These are phyloP conservation scores for Spatholobus suberectus DNA, from an alignment of 306 rosid genomes.

Conservation along the genomic window DNA sequence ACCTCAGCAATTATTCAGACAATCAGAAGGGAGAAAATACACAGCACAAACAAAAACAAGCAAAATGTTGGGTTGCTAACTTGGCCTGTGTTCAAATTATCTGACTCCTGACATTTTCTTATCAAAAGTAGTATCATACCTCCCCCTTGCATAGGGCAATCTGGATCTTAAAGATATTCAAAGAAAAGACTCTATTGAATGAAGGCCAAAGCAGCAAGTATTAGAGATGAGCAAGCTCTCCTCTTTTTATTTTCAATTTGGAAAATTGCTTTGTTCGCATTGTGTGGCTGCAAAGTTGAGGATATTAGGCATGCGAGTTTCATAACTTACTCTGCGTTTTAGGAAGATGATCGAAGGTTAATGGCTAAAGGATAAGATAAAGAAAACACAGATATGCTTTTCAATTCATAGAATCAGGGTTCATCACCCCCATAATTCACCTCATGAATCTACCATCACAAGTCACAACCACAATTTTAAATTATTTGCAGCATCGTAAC, in stretches of 20 bases:
- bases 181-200: too few species aligned
- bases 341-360: neutral
- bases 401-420: neutral
- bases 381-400: neutral
- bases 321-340: neutral
- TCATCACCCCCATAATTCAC: neutral
- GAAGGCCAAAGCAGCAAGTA: neutral
- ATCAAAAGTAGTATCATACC: neutral
- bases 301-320: neutral
- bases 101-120: neutral
- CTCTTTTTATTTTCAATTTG: neutral
- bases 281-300: neutral
- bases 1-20: slow-evolving; percentile 21
- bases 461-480: slow-evolving; percentile 13
- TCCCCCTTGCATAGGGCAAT: too few species aligned
- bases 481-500: neutral
- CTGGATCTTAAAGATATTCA: too few species aligned
- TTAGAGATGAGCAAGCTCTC: slow-evolving; percentile 1
- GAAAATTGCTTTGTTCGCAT: neutral
- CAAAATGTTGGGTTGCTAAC: neutral
- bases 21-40: slow-evolving; percentile 10
- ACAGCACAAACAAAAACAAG: slow-evolving; percentile 18
- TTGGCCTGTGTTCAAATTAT: neutral
- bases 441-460: neutral
- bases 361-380: neutral